phyloP scores from a whole-genome alignment of 495 filamentous ascomycete species.

The Cercophora samala region DNA sequence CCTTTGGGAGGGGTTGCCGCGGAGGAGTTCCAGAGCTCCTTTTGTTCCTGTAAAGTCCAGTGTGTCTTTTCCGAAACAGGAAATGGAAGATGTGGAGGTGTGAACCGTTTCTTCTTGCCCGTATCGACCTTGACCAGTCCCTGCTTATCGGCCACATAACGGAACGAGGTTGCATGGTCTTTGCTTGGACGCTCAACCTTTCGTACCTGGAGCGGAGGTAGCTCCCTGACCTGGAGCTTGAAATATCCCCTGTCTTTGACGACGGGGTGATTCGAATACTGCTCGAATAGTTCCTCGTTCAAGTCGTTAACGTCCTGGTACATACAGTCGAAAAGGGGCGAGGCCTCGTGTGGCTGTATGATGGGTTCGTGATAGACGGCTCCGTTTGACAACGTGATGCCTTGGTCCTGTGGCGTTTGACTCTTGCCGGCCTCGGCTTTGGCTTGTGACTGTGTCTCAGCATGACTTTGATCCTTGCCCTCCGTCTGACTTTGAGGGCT shows the following conservation, averaged over 20 bases:
- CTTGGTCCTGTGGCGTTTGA: neutral
- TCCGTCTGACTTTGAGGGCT: neutral
- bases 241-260: slow-evolving; percentile 33
- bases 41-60: slow-evolving; percentile 30
- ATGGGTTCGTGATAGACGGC: slow-evolving; percentile 12
- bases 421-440: neutral
- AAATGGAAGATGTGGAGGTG: slow-evolving; percentile 26
- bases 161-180: slow-evolving; percentile 32
- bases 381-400: slow-evolving; percentile 16
- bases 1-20: slow-evolving; percentile 30
- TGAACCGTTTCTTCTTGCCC: slow-evolving; percentile 26
- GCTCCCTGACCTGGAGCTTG: slow-evolving; percentile 31
- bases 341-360: slow-evolving; percentile 14
- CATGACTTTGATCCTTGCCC: neutral
- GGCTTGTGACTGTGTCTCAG: neutral
- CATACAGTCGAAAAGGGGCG: slow-evolving; percentile 31
- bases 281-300: slow-evolving; percentile 33
- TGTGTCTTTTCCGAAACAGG: slow-evolving; percentile 21
- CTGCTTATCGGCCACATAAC: slow-evolving; percentile 24
- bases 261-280: slow-evolving; percentile 29
- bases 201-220: slow-evolving; percentile 25
- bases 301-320: slow-evolving; percentile 32
- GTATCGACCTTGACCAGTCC: slow-evolving; percentile 35
- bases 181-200: slow-evolving; percentile 26
- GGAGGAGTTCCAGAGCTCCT: slow-evolving; percentile 32